Evolutionary conservation across 129 eudicot species (phyloP), one percentile per base, ranked within the genome.

Genomic region (Saposhnikovia divaricata): DNA sequence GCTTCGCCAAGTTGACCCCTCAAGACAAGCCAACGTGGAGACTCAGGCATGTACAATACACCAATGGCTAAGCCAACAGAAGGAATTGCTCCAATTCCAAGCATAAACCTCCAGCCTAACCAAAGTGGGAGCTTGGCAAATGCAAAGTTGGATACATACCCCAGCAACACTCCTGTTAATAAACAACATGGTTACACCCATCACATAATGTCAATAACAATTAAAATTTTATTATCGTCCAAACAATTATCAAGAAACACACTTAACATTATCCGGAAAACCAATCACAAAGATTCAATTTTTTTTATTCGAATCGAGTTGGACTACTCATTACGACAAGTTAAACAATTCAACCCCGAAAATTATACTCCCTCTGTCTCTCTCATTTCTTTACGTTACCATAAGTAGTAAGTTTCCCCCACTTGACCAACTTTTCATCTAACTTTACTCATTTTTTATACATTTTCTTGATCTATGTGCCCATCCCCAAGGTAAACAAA

Each of bases 91-190:
- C 86, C 83, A 37, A 83, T 65, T 72, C 86, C 86, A n/a, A 83
- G 86, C 86, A 83, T 83, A 34, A 83, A 83, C 34, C 86, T 50
- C 86, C 86, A 83, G 37, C 83, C 82, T 38, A 83, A 70, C 34
- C 76, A 19, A 16, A n/a, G 12, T 10, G 83, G 86, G 25, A 83
- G 86, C 65, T 83, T 83, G 31, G 83, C 75, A 70, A 83, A 83
- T 12, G 83, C 83, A 71, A 71, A 53, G 72, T 83, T 83, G 37
- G 86, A 75, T 37, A 83, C 83, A 43, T 83, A 83, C 0, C 86
- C 86, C 15, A 83, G 80, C 43, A 83, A 23, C 9, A 83, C 42
- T 16, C 81, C 81, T 79, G 34, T 55, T 37, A 51, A 27, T 10
- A 13, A 19, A 21, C 61, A 53, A 53, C 7, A 19, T 53, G 21